Evolutionary conservation across 495 filamentous ascomycete genomes (phyloP).

Genomic region (Hypoxylon fragiforme): DNA sequence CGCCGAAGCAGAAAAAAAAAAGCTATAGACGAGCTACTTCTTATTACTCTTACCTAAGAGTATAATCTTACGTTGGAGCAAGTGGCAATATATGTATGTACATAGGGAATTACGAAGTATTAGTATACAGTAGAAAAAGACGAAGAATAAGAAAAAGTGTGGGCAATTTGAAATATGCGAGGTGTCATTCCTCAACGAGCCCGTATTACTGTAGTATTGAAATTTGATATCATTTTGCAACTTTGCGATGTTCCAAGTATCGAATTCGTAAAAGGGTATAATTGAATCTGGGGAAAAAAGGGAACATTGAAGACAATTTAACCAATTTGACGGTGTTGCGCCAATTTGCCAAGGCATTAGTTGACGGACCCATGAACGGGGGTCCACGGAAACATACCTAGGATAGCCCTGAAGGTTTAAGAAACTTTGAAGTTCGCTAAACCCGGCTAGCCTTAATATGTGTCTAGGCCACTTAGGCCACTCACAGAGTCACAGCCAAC

Average conservation of each 20-base stretch:
- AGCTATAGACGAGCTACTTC: neutral
- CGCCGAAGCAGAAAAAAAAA: neutral
- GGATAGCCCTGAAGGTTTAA: neutral
- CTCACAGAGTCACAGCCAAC: no score
- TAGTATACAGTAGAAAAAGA: no score
- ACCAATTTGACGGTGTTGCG: neutral
- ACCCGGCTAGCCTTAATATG: slow-evolving; percentile 13
- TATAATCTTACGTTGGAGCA: no score
- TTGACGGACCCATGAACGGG: slow-evolving; percentile 8
- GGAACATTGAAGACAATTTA: slow-evolving; percentile 7
- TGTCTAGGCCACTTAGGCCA: slow-evolving; percentile 10
- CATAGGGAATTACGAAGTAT: no score
- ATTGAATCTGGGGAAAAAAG: slow-evolving; percentile 24
- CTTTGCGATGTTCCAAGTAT: no score
- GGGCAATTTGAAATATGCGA: no score
- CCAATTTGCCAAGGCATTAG: slow-evolving; percentile 14
- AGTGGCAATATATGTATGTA: no score
- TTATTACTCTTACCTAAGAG: no score
- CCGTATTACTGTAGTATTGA: no score
- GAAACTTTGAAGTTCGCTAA: neutral
- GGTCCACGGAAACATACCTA: slow-evolving; percentile 9
- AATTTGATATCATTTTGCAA: no score
- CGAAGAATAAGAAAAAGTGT: no score
- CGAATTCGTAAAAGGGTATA: slow-evolving; percentile 7
- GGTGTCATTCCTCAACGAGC: no score